Base-by-base conservation (phyloP, 2,329 filamentous ascomycete genomes). In the Trichoderma polysporum region DNA sequence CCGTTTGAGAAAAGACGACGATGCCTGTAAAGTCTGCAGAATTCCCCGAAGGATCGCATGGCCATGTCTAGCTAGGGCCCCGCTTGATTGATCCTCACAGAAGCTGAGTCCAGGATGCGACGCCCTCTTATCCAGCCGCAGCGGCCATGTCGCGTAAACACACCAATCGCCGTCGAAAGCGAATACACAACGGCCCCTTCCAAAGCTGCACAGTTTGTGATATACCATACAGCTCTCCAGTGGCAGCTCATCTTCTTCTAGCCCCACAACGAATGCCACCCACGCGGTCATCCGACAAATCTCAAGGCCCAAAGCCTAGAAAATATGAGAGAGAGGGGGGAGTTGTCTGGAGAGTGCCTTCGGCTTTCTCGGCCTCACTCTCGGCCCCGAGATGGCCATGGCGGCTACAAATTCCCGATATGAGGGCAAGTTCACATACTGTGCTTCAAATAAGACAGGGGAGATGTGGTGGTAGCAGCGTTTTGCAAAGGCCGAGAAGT, bases 181-280 rank as follows among this genome's bases (percentile, higher is more conserved):
- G 33, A 3, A 31, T n/a, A 29, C 15, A n/a, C 54, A 17, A 29
- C 25, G 29, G 4, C 17, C 35, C n/a, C n/a, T n/a, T n/a, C n/a
- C n/a, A n/a, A 29, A 39, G 17, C 35, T 41, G 25, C 17, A 41
- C n/a, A 29, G 15, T 12, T 52, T n/a, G 25, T 35, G 29, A 58
- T 29, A 29, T 17, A 52, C 13, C 7, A 52, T 50, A 52, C 4
- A 19, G 2, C 39, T 45, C n/a, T 45, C n/a, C 12, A 45, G 41
- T 19, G 19, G 41, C 41, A 45, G 41, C 41, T 1, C 10, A 27
- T 35, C 17, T 9, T 17, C 29, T 49, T 19, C 25, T 50, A 15
- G n/a, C 57, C 25, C 57, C 39, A 41, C 57, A 60, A 49, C 35
- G 57, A 13, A 37, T 49, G 19, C n/a, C 41, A 60, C 57, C 57